phyloP scores from a whole-genome alignment of 1,139 yeast species.

The Candida sp. region DNA sequence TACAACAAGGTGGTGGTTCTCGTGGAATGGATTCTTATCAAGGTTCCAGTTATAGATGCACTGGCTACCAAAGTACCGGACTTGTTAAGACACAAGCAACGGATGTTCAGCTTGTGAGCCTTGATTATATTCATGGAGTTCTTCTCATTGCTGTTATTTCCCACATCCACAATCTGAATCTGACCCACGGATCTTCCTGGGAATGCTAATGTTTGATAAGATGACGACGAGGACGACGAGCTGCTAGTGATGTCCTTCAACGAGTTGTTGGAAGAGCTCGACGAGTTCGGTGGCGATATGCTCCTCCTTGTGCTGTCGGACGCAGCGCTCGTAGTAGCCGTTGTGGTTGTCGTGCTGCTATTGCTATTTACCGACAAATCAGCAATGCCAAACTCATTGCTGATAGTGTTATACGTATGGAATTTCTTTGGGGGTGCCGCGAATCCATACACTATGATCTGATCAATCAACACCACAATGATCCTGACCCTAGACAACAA shows the following conservation, averaged over 20 bases:
- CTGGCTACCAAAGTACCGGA: constrained; percentile 86
- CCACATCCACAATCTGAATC: constrained; percentile 76
- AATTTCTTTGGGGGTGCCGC: constrained; percentile 77
- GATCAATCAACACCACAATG: constrained; percentile 68
- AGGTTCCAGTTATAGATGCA: constrained; percentile 88
- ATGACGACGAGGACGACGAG: constrained; percentile 7
- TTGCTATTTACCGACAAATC: constrained; percentile 49
- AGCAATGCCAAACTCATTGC: constrained; percentile 71
- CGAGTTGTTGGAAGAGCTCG: constrained; percentile 6
- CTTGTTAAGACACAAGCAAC: constrained; percentile 69
- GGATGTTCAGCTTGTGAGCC: constrained; percentile 78
- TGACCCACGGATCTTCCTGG: constrained; percentile 78
- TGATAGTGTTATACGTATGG: constrained; percentile 72
- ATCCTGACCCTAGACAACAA: constrained; percentile 76
- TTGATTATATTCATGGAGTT: constrained; percentile 74
- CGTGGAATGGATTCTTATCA: constrained; percentile 80
- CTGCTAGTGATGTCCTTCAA: background rate
- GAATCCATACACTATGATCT: constrained; percentile 78
- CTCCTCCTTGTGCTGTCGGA: background rate
- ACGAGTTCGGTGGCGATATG: constrained; percentile 5
- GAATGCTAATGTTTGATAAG: constrained; percentile 64
- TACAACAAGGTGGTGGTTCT: constrained; percentile 71
- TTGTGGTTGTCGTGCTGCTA: background rate
- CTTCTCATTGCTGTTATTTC: constrained; percentile 65
- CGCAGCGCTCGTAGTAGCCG: background rate